A percentile compares a stretch with the other conserved stretches of the same genome.
Conservation (phyloP, 78 protist genomes). For the Tieghemostelium lacteum region DNA sequence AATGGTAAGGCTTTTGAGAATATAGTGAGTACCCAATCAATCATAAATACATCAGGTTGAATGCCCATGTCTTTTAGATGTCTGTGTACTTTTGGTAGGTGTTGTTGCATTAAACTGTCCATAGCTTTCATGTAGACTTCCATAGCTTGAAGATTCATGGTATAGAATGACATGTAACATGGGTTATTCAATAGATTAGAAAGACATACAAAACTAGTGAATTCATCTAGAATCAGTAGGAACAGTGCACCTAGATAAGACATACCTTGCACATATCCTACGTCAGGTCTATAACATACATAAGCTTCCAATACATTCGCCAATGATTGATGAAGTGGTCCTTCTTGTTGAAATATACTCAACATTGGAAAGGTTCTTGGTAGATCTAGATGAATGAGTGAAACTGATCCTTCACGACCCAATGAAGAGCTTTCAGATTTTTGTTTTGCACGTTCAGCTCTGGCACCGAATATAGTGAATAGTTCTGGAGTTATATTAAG, state of each 20-base stretch:
- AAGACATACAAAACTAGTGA: slow-evolving; percentile 87
- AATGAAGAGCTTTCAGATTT: slow-evolving; percentile 30
- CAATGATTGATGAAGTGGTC: slow-evolving; percentile 80
- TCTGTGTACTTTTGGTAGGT: slow-evolving; percentile 74
- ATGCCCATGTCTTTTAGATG: slow-evolving; percentile 79
- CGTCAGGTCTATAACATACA: slow-evolving; percentile 88
- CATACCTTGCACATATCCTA: slow-evolving; percentile 95
- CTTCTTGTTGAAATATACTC: slow-evolving; percentile 81
- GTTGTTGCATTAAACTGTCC: slow-evolving; percentile 43
- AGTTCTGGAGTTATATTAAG: slow-evolving; percentile 87
- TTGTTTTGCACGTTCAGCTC: slow-evolving; percentile 83
- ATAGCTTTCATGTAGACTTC: slow-evolving; percentile 73
- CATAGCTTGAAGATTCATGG: slow-evolving; percentile 79
- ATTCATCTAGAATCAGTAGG: slow-evolving; percentile 87
- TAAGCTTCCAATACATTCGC: slow-evolving; percentile 88
- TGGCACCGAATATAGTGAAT: slow-evolving; percentile 75
- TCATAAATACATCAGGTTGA: slow-evolving; percentile 81
- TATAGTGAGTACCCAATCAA: slow-evolving; percentile 93
- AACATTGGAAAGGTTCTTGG: slow-evolving; percentile 86
- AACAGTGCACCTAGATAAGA: slow-evolving; percentile 94
- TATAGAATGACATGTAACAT: slow-evolving; percentile 84
- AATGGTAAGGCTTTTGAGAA: slow-evolving; percentile 87
- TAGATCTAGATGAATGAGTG: slow-evolving; percentile 75
- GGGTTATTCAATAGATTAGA: slow-evolving; percentile 87
- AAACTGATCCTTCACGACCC: slow-evolving; percentile 79